Evolutionary conservation across 2,329 filamentous ascomycete species (phyloP).

Genomic region (Fusarium decemcellulare): DNA sequence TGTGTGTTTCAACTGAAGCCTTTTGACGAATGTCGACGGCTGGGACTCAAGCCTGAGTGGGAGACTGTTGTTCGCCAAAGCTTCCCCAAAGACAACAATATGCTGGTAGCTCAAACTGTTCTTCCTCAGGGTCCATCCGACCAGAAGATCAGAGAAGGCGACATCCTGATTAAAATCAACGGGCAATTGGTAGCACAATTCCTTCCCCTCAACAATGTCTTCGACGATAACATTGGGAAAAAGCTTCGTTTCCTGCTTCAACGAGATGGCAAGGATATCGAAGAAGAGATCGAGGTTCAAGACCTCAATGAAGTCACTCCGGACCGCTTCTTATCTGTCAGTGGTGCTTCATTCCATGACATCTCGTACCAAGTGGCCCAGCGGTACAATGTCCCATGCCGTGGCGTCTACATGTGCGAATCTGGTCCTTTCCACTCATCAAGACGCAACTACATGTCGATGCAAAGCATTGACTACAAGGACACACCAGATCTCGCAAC

Average conservation of each 20-base stretch:
- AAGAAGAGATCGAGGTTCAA: constrained; percentile 86
- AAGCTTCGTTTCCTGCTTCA: constrained; percentile 85
- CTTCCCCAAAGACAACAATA: constrained; percentile 93
- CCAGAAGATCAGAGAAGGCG: constrained; percentile 84
- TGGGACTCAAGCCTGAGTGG: constrained; percentile 87
- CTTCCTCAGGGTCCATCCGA: constrained; percentile 91
- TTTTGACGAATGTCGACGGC: constrained; percentile 93
- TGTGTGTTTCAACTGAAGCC: constrained; percentile 97
- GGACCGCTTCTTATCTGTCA: constrained; percentile 93
- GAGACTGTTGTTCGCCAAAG: constrained; percentile 85
- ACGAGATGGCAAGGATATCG: constrained; percentile 87
- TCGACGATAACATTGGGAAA: constrained; percentile 86
- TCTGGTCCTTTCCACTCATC: constrained; percentile 12
- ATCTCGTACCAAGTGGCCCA: constrained; percentile 97
- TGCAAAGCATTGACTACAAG: constrained; percentile 84
- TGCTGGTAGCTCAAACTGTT: constrained; percentile 96
- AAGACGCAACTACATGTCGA: constrained; percentile 64
- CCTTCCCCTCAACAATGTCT: constrained; percentile 87
- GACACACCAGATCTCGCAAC: constrained; percentile 79
- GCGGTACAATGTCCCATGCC: constrained; percentile 90
- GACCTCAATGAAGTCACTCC: constrained; percentile 95
- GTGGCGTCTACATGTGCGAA: constrained; percentile 84
- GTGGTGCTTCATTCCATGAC: constrained; percentile 93
- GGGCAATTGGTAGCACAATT: constrained; percentile 94
- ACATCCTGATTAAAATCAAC: constrained; percentile 95